phyloP scores from a whole-genome alignment of 2,329 filamentous ascomycete species.

The Lasiodiplodia citricola region DNA sequence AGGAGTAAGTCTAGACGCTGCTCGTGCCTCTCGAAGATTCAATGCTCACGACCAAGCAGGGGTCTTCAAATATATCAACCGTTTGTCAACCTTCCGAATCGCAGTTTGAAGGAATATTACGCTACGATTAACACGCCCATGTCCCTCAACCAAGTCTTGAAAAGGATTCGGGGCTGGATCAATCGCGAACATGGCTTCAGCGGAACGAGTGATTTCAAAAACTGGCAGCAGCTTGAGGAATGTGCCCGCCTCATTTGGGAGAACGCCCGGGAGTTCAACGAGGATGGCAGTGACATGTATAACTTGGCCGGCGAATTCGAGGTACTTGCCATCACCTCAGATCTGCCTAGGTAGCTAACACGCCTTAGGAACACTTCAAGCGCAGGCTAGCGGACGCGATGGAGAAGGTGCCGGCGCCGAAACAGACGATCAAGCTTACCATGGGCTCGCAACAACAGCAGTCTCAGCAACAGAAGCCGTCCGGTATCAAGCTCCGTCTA shows the following conservation, averaged over 20 bases:
- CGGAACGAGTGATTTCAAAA: slow-evolving; percentile 72
- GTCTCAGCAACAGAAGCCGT: slow-evolving; percentile 44
- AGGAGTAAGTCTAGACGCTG: slow-evolving; percentile 29
- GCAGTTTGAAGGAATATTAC: slow-evolving; percentile 83
- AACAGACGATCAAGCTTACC: slow-evolving; percentile 82
- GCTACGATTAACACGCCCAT: slow-evolving; percentile 80
- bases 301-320: slow-evolving; percentile 78
- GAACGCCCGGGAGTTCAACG: slow-evolving; percentile 89
- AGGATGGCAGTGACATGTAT: slow-evolving; percentile 87
- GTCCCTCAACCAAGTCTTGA: slow-evolving; percentile 78
- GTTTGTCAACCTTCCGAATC: slow-evolving; percentile 78
- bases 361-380: slow-evolving; percentile 68
- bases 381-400: slow-evolving; percentile 74
- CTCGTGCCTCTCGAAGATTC: background rate
- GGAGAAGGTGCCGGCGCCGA: slow-evolving; percentile 72
- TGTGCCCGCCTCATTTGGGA: slow-evolving; percentile 82
- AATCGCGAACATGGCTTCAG: slow-evolving; percentile 65
- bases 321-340: slow-evolving; percentile 55
- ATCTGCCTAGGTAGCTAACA: background rate
- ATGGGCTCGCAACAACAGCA: slow-evolving; percentile 44
- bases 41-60: slow-evolving; percentile 36
- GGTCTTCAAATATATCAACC: slow-evolving; percentile 74
- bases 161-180: slow-evolving; percentile 74
- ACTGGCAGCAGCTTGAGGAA: slow-evolving; percentile 81
- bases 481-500: slow-evolving; percentile 70